Conservation (phyloP, 2,329 filamentous ascomycete genomes). For the Pseudogymnoascus sp. region DNA sequence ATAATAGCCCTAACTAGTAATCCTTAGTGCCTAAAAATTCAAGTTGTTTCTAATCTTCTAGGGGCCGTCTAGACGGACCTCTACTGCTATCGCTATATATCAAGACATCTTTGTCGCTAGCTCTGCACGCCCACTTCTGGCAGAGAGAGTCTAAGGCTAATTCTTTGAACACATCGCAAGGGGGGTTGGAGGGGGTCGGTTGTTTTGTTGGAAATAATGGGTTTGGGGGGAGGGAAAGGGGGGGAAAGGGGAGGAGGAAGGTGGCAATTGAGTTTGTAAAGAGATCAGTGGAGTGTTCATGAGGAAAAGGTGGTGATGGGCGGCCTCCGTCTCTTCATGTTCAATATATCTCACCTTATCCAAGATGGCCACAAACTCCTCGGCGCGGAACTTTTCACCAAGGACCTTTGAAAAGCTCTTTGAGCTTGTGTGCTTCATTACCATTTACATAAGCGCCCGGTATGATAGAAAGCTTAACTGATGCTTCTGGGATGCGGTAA, state of each 20-base stretch:
- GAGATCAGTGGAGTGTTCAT: too few species aligned
- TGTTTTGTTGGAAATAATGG: too few species aligned
- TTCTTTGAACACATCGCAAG: neutral
- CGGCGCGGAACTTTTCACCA: neutral
- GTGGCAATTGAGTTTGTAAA: too few species aligned
- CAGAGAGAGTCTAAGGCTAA: neutral
- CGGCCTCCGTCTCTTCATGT: neutral
- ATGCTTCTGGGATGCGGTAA: conserved; percentile 4
- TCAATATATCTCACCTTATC: neutral
- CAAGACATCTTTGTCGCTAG: neutral
- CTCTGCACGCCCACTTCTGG: neutral
- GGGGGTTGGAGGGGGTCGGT: too few species aligned
- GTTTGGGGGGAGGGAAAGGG: too few species aligned
- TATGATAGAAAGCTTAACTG: conserved; percentile 4
- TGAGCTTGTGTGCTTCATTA: neutral
- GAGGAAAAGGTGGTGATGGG: too few species aligned
- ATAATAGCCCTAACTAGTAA: neutral
- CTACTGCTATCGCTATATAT: neutral
- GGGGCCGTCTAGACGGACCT: neutral
- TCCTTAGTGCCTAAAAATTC: neutral
- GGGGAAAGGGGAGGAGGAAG: too few species aligned
- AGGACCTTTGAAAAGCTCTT: neutral
- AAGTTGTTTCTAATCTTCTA: neutral
- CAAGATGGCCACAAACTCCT: neutral
- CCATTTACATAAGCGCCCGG: neutral